These are phyloP conservation scores for Wickerhamomyces bisporus DNA, from an alignment of 805 yeast species.

Conservation along the genomic window DNA sequence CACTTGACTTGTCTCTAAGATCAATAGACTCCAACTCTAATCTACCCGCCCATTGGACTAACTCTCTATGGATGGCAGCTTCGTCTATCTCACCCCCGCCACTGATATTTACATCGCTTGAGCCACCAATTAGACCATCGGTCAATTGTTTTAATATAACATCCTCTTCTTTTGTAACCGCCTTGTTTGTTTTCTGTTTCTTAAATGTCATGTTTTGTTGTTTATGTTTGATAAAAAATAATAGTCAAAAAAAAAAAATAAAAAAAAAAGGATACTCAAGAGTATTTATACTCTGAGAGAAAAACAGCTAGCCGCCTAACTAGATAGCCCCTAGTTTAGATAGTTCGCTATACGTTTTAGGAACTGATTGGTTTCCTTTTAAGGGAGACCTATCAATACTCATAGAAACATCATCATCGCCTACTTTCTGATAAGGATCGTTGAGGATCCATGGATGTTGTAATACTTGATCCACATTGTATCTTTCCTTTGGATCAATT, in stretches of 20 bases:
- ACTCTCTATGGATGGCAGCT: constrained; percentile 30
- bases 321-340: constrained; percentile 14
- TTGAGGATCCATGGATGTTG: constrained; percentile 72
- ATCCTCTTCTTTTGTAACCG: too few species aligned
- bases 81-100: constrained; percentile 11
- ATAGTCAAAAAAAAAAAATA: too few species aligned
- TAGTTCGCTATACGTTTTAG: constrained; percentile 34
- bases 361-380: constrained; percentile 22
- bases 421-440: neutral
- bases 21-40: constrained; percentile 45
- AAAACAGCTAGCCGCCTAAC: constrained; percentile 7
- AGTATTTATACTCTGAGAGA: constrained; percentile 3
- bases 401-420: constrained; percentile 1
- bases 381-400: constrained; percentile 23
- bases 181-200: too few species aligned
- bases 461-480: constrained; percentile 79
- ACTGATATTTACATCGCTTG: too few species aligned
- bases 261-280: neutral
- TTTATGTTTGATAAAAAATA: too few species aligned
- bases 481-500: constrained; percentile 64
- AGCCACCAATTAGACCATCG: neutral
- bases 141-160: neutral
- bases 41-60: constrained; percentile 43
- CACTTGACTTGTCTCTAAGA: constrained; percentile 28
- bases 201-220: neutral